Evolutionary conservation across 345 rosid genomes (phyloP), one percentile per base, ranked within the genome.

Genomic region (Eucalyptus pauciflora): DNA sequence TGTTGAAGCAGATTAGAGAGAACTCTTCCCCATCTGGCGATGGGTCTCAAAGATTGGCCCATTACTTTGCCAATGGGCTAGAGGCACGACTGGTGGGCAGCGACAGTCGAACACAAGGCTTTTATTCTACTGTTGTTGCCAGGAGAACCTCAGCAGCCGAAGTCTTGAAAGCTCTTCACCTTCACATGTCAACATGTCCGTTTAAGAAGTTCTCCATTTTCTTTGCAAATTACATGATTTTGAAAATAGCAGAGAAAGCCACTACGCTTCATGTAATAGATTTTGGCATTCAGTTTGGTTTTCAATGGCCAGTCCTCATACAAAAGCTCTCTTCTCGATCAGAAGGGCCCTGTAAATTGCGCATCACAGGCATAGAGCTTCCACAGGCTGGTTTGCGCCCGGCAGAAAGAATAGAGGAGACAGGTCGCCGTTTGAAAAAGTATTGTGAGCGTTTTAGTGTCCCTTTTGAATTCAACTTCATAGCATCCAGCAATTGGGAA

Each of bases 31-130:
- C 94, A 67, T 62, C 62, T 6, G 98, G 99, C 46, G 99, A 95
- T 90, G 95, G 96, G 13, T 91, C 95, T 87, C 99, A 97, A 91
- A 94, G 99, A 87, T 58, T 97, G 88, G 98, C 99, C 83, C 94
- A 96, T 94, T 94, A 89, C 94, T 97, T 97, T 54, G 98, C 97
- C 37, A 93, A 94, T 91, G 98, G 95, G 51, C 97, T 97, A 20
- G 95, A 97, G 92, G 96, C 95, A 4, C 97, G 99, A 50, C 87
- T 97, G 89, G 93, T 90, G 54, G 96, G 96, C 24, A 91, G 90
- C 22, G 94, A 95, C 46, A 54, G 92, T 46, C 91, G 50, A 90
- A 89, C 91, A 33, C 92, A 91, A 62, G 89, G 60, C 86, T 93
- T 91, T 56, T 90, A 89, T 80, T 87, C 87, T 29, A 87, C 93